These are phyloP conservation scores for Cyberlindnera bimundalis DNA, from an alignment of 805 yeast genomes.

Conservation along the genomic window DNA sequence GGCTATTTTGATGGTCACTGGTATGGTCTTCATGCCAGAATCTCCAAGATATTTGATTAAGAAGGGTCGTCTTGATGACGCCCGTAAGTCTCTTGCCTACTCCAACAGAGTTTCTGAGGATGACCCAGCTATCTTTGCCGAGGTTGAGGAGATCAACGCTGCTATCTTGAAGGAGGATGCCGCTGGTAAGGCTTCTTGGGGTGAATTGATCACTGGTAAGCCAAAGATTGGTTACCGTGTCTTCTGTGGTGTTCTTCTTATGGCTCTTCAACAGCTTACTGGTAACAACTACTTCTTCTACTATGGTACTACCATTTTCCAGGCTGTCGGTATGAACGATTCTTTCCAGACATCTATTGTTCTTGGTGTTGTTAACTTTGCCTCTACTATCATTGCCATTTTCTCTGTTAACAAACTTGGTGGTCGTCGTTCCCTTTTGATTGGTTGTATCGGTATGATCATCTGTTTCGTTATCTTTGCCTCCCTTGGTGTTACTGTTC, in stretches of 20 bases:
- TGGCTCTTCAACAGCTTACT: conserved; percentile 64
- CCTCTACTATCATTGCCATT: conserved; percentile 49
- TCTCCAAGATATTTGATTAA: conserved; percentile 67
- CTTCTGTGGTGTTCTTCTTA: conserved; percentile 50
- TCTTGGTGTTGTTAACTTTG: conserved; percentile 58
- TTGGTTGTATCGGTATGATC: conserved; percentile 49
- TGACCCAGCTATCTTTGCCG: conserved; percentile 52
- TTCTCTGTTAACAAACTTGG: conserved; percentile 53
- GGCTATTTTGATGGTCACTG: conserved; percentile 37
- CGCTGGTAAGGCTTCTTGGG: conserved; percentile 67
- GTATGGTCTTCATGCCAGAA: conserved; percentile 58
- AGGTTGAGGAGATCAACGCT: conserved; percentile 54
- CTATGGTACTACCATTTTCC: conserved; percentile 60
- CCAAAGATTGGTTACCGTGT: conserved; percentile 52
- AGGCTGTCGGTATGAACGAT: conserved; percentile 56
- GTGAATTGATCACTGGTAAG: conserved; percentile 61
- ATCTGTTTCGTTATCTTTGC: conserved; percentile 49
- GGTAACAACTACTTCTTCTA: conserved; percentile 68
- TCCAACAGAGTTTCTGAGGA: conserved; percentile 55
- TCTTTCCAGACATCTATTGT: conserved; percentile 57
- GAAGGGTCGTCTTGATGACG: conserved; percentile 54
- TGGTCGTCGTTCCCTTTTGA: conserved; percentile 44
- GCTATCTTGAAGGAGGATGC: conserved; percentile 57
- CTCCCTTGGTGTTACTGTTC: conserved; percentile 53
- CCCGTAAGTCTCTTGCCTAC: conserved; percentile 53